These are phyloP conservation scores for Arthroderma uncinatum DNA, from an alignment of 2,329 filamentous ascomycete genomes.

Conservation along the genomic window DNA sequence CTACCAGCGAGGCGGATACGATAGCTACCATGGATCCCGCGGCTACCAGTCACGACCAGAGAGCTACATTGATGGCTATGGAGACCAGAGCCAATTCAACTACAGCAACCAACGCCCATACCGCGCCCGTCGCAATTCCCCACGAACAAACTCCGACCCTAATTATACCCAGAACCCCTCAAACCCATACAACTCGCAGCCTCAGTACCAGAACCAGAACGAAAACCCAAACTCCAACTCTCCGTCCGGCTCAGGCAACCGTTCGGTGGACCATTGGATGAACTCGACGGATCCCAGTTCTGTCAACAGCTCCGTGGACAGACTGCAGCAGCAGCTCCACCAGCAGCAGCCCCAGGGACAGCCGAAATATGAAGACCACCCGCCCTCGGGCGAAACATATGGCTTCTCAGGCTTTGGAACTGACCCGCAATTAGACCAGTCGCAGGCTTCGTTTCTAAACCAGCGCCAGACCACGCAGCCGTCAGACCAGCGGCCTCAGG, in stretches of 20 bases:
- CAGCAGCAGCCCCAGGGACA: constrained; percentile 24
- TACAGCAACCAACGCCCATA: constrained; percentile 19
- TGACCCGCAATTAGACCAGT: constrained; percentile 29
- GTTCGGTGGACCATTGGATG: constrained; percentile 58
- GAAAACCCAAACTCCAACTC: constrained; percentile 76
- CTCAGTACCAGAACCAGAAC: constrained; percentile 55
- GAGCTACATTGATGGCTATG: constrained; percentile 33
- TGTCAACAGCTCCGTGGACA: constrained; percentile 83
- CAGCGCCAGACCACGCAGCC: neutral
- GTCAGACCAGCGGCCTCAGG: neutral
- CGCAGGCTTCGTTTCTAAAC: constrained; percentile 6
- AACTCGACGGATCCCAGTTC: constrained; percentile 87
- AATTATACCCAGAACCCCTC: constrained; percentile 17
- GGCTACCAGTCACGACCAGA: constrained; percentile 33
- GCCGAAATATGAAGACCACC: constrained; percentile 16
- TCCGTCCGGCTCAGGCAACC: constrained; percentile 55
- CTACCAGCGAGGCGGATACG: constrained; percentile 24
- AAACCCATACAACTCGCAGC: constrained; percentile 2
- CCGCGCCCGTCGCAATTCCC: constrained; percentile 22
- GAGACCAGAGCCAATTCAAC: constrained; percentile 32
- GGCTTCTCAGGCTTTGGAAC: constrained; percentile 47
- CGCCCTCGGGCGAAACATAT: constrained; percentile 46
- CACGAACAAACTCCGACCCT: constrained; percentile 28
- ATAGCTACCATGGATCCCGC: constrained; percentile 27
- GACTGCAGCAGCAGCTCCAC: constrained; percentile 43